phyloP scores from a whole-genome alignment of 805 yeast species.

The Ogataea allantospora region DNA sequence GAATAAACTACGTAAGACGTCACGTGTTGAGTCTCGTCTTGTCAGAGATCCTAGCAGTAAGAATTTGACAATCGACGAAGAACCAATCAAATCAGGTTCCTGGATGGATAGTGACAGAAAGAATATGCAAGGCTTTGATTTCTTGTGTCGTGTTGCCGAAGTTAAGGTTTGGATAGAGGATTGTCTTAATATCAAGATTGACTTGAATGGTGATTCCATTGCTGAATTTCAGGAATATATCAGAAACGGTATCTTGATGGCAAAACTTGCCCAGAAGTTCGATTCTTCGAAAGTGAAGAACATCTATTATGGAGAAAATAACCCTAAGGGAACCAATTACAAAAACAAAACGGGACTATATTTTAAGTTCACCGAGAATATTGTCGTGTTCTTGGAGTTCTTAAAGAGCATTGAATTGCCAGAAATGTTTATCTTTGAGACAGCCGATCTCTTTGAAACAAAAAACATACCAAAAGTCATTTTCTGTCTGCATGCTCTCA shows the following conservation, averaged over 20 bases:
- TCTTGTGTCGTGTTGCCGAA: slow-evolving; percentile 52
- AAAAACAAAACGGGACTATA: slow-evolving; percentile 48
- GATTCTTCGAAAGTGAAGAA: slow-evolving; percentile 61
- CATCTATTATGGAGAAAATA: slow-evolving; percentile 49
- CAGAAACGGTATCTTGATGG: slow-evolving; percentile 82
- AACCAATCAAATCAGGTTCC: slow-evolving; percentile 5
- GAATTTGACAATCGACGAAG: slow-evolving; percentile 6
- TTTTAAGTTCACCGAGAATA: slow-evolving; percentile 90
- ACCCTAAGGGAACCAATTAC: slow-evolving; percentile 16
- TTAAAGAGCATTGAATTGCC: slow-evolving; percentile 74
- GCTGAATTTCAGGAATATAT: slow-evolving; percentile 58
- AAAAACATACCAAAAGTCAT: slow-evolving; percentile 92
- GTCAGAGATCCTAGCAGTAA: too few relatives aligned
- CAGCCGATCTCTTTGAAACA: slow-evolving; percentile 89
- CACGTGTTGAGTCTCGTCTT: slow-evolving; percentile 19
- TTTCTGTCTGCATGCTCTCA: slow-evolving; percentile 86
- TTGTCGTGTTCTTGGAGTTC: slow-evolving; percentile 74
- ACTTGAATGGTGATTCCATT: slow-evolving; percentile 37
- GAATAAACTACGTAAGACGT: slow-evolving; percentile 21
- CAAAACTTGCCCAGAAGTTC: slow-evolving; percentile 70
- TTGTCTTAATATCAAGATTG: slow-evolving; percentile 26
- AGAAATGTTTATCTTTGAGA: slow-evolving; percentile 82
- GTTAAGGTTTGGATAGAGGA: slow-evolving; percentile 50
- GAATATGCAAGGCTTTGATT: slow-evolving; percentile 39
- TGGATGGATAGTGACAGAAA: slow-evolving; percentile 34